Evolutionary conservation across 495 filamentous ascomycete genomes (phyloP).

Genomic region (Neurospora sp.): DNA sequence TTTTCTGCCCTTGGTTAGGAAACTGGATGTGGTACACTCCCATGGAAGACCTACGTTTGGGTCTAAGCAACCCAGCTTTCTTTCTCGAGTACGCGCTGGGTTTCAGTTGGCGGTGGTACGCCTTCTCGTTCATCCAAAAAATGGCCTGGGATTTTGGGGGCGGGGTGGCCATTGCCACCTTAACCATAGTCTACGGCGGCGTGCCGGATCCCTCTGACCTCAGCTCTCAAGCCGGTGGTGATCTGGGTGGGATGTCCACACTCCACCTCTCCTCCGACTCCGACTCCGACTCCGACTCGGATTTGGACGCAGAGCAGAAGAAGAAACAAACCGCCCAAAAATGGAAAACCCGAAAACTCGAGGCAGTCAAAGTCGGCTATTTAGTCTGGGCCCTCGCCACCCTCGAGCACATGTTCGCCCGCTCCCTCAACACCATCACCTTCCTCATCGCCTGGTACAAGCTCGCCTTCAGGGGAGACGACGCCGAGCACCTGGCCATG

Average conservation of each 20-base stretch:
- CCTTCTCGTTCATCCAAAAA: conserved; percentile 4
- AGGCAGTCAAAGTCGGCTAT: background rate
- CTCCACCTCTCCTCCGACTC: background rate
- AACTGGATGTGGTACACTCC: conserved; percentile 11
- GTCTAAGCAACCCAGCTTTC: conserved; percentile 9
- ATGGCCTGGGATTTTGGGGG: background rate
- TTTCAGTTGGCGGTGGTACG: conserved; percentile 2
- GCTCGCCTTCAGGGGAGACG: conserved; percentile 1
- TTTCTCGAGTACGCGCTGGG: conserved; percentile 13
- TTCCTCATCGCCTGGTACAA: conserved; percentile 10
- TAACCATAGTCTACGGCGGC: background rate
- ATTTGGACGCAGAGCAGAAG: no score
- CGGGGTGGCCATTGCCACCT: background rate
- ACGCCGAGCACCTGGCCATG: conserved; percentile 6
- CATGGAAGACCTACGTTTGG: conserved; percentile 17
- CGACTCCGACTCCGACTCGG: background rate
- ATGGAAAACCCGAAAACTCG: background rate
- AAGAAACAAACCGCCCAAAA: background rate
- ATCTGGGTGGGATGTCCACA: background rate
- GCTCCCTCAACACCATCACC: conserved; percentile 7
- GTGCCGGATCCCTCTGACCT: background rate
- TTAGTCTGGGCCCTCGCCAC: conserved; percentile 12
- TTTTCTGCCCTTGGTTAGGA: conserved; percentile 6
- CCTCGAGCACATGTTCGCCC: conserved; percentile 14
- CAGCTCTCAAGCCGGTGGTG: no score